Conservation (phyloP, 140 eudicot species). For the Anethum foeniculum region DNA sequence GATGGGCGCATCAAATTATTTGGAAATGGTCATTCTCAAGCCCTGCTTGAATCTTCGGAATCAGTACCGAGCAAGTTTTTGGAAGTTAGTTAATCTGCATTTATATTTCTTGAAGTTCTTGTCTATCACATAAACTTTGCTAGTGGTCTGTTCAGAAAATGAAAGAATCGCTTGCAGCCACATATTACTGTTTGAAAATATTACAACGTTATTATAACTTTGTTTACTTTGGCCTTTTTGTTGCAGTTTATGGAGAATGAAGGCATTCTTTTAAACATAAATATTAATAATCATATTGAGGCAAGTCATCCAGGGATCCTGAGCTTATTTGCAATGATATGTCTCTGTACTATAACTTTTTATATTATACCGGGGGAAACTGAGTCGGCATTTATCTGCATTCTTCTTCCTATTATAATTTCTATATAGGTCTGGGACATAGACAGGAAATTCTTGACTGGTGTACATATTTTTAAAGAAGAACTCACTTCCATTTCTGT, state of each 20-base stretch:
- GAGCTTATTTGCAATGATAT: slow-evolving; percentile 12
- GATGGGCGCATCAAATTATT: slow-evolving; percentile 87
- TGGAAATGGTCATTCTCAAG: slow-evolving; percentile 80
- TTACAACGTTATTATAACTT: slow-evolving; percentile 7
- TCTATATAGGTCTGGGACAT: slow-evolving; percentile 76
- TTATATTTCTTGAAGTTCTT: background rate
- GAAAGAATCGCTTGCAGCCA: background rate
- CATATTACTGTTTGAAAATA: slow-evolving; percentile 1
- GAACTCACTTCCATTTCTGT: slow-evolving; percentile 70
- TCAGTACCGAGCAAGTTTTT: slow-evolving; percentile 60
- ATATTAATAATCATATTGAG: slow-evolving; percentile 66
- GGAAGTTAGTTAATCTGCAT: slow-evolving; percentile 37
- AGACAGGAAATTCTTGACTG: slow-evolving; percentile 36
- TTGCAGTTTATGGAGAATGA: slow-evolving; percentile 76
- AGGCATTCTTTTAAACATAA: slow-evolving; percentile 57
- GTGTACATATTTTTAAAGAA: slow-evolving; percentile 42
- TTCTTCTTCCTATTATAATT: background rate
- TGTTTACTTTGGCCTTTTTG: slow-evolving; percentile 1
- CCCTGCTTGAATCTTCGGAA: slow-evolving; percentile 63
- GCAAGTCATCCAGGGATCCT: slow-evolving; percentile 26
- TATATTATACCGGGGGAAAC: background rate
- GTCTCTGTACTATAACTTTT: background rate
- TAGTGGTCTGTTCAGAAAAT: background rate
- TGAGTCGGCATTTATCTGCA: background rate
- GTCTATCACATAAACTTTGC: slow-evolving; percentile 2